These are phyloP conservation scores for Rhynchospora breviuscula DNA, from an alignment of 176 grass and related monocot genomes.

Conservation along the genomic window DNA sequence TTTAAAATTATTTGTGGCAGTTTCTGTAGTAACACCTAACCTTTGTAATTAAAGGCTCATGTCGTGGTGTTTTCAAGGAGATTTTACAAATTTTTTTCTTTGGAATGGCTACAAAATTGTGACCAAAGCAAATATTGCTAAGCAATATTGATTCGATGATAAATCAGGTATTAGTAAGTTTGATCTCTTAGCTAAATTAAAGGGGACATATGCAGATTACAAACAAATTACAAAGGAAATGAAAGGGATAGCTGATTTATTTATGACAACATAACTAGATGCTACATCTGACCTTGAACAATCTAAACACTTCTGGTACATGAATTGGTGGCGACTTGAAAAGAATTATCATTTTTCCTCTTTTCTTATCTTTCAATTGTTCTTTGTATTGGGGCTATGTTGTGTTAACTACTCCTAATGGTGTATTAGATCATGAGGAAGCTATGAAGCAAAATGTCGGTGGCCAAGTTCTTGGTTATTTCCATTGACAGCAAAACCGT, in stretches of 20 bases:
- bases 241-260: not conserved
- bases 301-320: not conserved
- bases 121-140: not conserved
- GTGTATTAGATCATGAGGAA: slow-evolving; percentile 94
- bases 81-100: not conserved
- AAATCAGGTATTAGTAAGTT: not conserved
- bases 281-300: not conserved
- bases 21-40: not conserved
- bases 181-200: not conserved
- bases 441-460: slow-evolving; percentile 80
- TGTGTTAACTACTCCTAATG: slow-evolving; percentile 81
- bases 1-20: not conserved
- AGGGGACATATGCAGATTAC: not conserved
- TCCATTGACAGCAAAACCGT: slow-evolving; percentile 35
- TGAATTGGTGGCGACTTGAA: not conserved
- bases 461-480: slow-evolving; percentile 93
- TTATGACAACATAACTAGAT: not conserved
- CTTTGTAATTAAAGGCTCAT: not conserved
- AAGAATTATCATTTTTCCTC: not conserved
- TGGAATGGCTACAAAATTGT: not conserved
- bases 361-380: slow-evolving; percentile 8
- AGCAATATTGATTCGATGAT: not conserved
- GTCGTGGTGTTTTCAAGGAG: not conserved
- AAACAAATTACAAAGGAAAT: not conserved
- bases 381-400: slow-evolving; percentile 90